Evolutionary conservation across 257 asterid genomes (phyloP), one percentile per base, ranked within the genome.

Genomic region (Solanum chiquidenum): DNA sequence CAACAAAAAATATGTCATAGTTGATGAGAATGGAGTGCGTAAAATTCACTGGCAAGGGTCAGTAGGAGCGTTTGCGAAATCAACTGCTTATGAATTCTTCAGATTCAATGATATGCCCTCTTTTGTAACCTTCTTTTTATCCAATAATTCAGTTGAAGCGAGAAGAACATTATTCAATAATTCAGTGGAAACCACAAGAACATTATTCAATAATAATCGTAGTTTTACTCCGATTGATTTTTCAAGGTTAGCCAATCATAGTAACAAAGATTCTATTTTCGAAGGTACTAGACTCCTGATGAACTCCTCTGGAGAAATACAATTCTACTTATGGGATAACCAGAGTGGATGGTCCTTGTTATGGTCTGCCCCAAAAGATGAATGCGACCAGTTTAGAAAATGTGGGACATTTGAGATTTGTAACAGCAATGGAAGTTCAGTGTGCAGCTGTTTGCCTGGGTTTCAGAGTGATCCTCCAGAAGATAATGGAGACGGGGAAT

Each of bases 341-440:
- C 2, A 18, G 8, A 16, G 16, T 2, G 14, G 11, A 12, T 90
- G 90, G 92, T 49, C 33, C 0, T 12, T 88, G 49, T 0, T 10
- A 1, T 87, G 92, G 92, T 69, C 83, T 20, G 90, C 72, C 13
- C 91, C 93, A 5, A 20, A 38, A 8, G 87, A 88, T 77, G 0
- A 0, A 1, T 93, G 95, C 46, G 66, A 90, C 12, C 13, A 84
- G 34, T 84, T 37, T 34, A 74, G 38, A 7, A 5, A 3, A 5
- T 91, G 95, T 85, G 94, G 95, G 71, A 85, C 66, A 9, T 90
- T 86, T 16, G 88, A 83, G 4, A 25, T 55, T 55, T 92, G 95
- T 79, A 82, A 82, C 20, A 23, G 14, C n/a, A 25, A 40, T n/a
- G 38, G 1, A 10, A 38, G 25, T 7, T 23, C 20, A 44, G 6